Evolutionary conservation across 805 yeast genomes (phyloP).

Genomic region (Yarrowia porcina): DNA sequence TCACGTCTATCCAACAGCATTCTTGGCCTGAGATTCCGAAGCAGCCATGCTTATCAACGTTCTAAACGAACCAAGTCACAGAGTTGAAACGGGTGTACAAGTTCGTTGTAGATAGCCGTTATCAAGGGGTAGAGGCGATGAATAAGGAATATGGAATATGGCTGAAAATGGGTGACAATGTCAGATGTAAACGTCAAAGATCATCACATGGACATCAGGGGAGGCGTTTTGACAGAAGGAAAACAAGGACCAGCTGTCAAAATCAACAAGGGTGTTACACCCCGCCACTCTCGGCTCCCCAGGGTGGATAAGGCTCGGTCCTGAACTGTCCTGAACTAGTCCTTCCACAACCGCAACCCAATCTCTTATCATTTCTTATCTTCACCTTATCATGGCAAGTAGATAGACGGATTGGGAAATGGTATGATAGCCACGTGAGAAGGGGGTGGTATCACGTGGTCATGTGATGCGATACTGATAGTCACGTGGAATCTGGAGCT

Average conservation of each 20-base stretch:
- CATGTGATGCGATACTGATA: not conserved
- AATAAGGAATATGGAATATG: too few relatives aligned
- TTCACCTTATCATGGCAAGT: not conserved
- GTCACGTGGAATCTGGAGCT: too few relatives aligned
- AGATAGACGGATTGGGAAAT: not conserved
- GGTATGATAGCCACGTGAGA: too few relatives aligned
- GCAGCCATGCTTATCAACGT: conserved; percentile 12
- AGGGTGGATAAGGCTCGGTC: not conserved
- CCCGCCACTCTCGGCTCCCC: too few relatives aligned
- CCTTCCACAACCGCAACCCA: not conserved
- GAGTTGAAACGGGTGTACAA: not conserved
- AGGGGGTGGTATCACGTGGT: not conserved
- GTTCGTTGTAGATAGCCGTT: not conserved
- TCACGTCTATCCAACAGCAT: not conserved
- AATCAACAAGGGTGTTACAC: too few relatives aligned
- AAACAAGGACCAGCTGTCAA: not conserved
- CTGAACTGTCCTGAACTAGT: too few relatives aligned
- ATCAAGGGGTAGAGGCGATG: too few relatives aligned
- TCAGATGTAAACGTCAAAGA: not conserved
- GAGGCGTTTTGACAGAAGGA: too few relatives aligned
- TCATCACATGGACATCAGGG: too few relatives aligned
- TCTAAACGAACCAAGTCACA: not conserved
- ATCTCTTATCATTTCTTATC: not conserved
- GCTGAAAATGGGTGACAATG: too few relatives aligned
- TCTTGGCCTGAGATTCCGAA: too few relatives aligned